These are phyloP conservation scores for Globisporangium middletonii DNA, from an alignment of 352 stramenopile genomes.

Conservation along the genomic window DNA sequence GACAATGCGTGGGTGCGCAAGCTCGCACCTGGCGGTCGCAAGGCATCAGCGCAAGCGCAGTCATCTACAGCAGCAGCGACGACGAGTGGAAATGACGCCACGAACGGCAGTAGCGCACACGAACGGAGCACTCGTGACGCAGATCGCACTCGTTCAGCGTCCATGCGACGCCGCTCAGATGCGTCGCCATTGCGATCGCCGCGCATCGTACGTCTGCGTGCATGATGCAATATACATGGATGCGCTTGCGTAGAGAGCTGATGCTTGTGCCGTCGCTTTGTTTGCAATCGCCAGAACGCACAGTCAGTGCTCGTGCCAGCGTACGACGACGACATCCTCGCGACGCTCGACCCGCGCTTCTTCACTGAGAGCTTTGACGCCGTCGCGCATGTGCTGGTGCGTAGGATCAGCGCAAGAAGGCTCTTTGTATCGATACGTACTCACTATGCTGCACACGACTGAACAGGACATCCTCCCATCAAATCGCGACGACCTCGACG, in stretches of 20 bases:
- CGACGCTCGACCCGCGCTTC: conserved; percentile 68
- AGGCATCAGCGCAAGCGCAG: conserved; percentile 14
- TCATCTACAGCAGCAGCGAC: background rate
- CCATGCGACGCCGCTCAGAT: conserved; percentile 19
- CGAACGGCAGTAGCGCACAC: background rate
- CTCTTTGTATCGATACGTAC: background rate
- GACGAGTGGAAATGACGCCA: conserved; percentile 13
- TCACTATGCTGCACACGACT: background rate
- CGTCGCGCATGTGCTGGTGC: conserved; percentile 59
- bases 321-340: conserved; percentile 61
- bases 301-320: conserved; percentile 58
- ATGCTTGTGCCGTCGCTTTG: background rate
- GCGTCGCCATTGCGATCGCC: conserved; percentile 29
- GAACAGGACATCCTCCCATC: conserved; percentile 60
- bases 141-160: conserved; percentile 8
- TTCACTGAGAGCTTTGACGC: conserved; percentile 80
- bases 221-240: background rate
- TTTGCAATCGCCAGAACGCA: background rate
- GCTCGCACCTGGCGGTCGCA: conserved; percentile 24
- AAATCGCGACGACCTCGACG: conserved; percentile 35
- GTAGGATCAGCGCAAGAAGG: background rate
- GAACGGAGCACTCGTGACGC: too few species aligned
- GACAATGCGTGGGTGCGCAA: conserved; percentile 64
- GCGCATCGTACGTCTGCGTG: conserved; percentile 16
- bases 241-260: background rate